Conservation (phyloP, 1,284 basidiomycete species). For the Sanghuangporus weigelae region DNA sequence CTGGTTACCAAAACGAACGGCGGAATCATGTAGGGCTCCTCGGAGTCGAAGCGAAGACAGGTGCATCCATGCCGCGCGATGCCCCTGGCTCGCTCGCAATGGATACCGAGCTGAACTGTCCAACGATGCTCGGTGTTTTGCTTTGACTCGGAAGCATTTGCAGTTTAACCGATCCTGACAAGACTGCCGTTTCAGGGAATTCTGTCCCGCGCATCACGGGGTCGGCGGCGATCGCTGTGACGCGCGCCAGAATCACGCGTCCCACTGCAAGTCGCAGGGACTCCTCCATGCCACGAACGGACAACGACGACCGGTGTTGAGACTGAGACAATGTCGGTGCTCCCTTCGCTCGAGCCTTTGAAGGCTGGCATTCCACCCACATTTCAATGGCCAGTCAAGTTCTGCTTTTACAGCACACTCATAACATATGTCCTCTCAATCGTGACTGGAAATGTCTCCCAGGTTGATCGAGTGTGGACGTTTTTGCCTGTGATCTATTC, state of each 20-base stretch:
- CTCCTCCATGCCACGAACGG: not conserved
- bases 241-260: not conserved
- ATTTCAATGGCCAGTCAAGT: conserved; percentile 56
- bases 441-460: conserved; percentile 76
- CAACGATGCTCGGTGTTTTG: not conserved
- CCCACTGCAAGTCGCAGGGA: not conserved
- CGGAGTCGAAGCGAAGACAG: not conserved
- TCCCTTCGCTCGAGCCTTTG: not conserved
- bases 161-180: not conserved
- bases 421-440: conserved; percentile 53
- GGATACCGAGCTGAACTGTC: not conserved
- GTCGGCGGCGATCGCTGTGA: not conserved
- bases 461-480: conserved; percentile 76
- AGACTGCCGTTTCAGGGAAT: not conserved
- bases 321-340: conserved; percentile 6
- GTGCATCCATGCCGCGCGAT: not conserved
- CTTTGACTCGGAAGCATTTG: not conserved
- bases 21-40: not conserved
- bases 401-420: conserved; percentile 46
- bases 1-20: not conserved
- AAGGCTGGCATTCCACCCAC: conserved; percentile 27
- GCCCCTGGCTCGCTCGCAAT: not conserved
- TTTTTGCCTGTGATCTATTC: conserved; percentile 79
- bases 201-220: not conserved
- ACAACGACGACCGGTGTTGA: not conserved